A percentile compares a stretch with the other conserved stretches of the same genome.
These are phyloP conservation scores for Phytopythium vexans DNA, from an alignment of 352 stramenopile genomes.

Conservation along the genomic window DNA sequence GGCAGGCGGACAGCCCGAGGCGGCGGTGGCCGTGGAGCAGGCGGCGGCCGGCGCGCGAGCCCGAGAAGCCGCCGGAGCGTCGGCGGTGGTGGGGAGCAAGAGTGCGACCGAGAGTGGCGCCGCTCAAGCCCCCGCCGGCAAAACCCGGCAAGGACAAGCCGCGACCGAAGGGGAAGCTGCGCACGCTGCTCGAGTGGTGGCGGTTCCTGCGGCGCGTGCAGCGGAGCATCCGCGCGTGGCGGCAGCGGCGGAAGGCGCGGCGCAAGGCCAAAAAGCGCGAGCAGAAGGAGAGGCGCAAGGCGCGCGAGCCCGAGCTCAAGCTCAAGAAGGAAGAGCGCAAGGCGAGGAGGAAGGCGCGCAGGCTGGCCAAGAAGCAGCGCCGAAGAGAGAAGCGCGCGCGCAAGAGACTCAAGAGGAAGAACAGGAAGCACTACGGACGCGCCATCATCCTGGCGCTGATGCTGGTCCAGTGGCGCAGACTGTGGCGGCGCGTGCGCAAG, in stretches of 20 bases:
- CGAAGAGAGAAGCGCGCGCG: no score
- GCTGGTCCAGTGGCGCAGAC: not conserved
- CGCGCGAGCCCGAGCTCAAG: not conserved
- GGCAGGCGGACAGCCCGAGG: not conserved
- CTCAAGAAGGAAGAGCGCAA: not conserved
- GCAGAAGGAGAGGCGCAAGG: not conserved
- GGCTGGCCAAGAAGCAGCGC: no score
- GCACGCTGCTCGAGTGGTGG: conserved; percentile 1
- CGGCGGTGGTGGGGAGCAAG: not conserved
- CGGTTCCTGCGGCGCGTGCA: not conserved
- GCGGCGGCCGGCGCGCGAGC: no score
- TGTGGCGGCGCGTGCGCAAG: conserved; percentile 4
- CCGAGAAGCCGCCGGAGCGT: not conserved
- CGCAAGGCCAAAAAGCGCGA: not conserved
- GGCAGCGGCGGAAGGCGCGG: not conserved
- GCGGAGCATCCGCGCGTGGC: not conserved
- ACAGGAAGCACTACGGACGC: not conserved
- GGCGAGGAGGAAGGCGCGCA: no score
- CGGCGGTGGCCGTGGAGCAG: not conserved
- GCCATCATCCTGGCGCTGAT: conserved; percentile 2
- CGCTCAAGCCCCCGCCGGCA: no score
- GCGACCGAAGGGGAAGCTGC: not conserved
- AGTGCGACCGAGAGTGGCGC: no score
- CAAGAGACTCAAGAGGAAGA: conserved; percentile 2
- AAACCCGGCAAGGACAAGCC: not conserved